Conservation (phyloP, 257 asterid species). For the Solanum pimpinellifolium region DNA sequence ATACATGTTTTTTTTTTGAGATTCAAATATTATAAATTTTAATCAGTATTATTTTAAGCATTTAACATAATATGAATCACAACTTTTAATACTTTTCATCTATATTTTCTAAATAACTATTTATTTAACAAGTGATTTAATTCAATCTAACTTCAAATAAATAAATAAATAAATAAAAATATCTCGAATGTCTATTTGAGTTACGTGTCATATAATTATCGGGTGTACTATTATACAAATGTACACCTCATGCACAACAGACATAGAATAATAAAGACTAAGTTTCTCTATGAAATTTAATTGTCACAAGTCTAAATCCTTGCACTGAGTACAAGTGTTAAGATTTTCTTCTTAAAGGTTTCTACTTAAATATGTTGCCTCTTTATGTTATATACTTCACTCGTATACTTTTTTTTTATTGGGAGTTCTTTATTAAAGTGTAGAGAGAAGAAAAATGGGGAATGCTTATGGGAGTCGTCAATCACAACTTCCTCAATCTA, state of each 20-base stretch:
- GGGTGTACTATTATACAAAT: not conserved
- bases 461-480: constrained; percentile 31
- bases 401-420: not conserved
- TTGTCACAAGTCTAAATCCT: not conserved
- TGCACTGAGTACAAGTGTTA: not conserved
- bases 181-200: not conserved
- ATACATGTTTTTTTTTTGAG: too few species aligned
- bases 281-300: not conserved
- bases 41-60: too few species aligned
- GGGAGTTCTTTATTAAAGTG: not conserved
- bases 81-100: not conserved
- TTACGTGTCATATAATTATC: not conserved
- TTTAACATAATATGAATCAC: not conserved
- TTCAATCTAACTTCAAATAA: not conserved
- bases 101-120: not conserved
- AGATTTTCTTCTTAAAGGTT: not conserved
- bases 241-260: not conserved
- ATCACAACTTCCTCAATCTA: constrained; percentile 4
- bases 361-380: not conserved
- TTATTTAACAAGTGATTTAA: too few species aligned
- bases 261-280: not conserved
- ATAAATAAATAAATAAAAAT: too few species aligned
- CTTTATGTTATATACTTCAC: not conserved
- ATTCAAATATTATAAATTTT: too few species aligned
- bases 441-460: constrained; percentile 20